These are phyloP conservation scores for Lactarius pseudohatsudake DNA, from an alignment of 768 basidiomycete species.

Conservation along the genomic window DNA sequence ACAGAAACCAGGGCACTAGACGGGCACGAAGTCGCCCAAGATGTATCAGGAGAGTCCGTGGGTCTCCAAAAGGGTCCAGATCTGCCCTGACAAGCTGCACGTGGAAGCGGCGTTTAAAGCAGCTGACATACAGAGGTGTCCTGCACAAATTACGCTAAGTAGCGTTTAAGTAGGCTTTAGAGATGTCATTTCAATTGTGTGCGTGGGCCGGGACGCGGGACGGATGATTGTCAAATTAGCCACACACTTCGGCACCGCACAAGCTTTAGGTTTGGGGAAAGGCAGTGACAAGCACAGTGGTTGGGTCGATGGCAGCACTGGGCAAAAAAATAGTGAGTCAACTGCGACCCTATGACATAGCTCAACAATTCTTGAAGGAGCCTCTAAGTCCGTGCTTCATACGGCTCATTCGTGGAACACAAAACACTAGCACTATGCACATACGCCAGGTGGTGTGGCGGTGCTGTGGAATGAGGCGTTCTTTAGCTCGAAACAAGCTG, in stretches of 20 bases:
- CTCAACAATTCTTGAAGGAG: background rate
- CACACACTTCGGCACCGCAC: background rate
- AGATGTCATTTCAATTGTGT: background rate
- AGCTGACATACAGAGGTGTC: background rate
- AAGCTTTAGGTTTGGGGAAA: background rate
- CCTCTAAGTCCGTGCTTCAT: background rate
- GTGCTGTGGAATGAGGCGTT: background rate
- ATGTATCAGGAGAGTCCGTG: background rate
- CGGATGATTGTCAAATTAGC: background rate
- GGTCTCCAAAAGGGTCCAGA: background rate
- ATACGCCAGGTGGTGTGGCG: background rate
- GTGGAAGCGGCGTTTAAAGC: background rate
- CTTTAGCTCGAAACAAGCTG: background rate
- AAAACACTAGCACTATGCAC: background rate
- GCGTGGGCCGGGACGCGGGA: background rate
- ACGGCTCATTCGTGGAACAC: background rate
- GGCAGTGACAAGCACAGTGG: background rate
- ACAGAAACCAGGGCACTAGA: background rate
- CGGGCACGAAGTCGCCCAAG: background rate
- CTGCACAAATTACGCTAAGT: background rate
- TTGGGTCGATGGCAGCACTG: background rate
- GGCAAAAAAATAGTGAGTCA: background rate
- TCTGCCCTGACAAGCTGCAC: background rate
- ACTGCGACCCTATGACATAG: background rate
- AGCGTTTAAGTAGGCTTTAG: conserved; percentile 4